Evolutionary conservation across 345 rosid species (phyloP), one percentile per base, ranked within the genome.

Genomic region (Limnanthes douglasii): DNA sequence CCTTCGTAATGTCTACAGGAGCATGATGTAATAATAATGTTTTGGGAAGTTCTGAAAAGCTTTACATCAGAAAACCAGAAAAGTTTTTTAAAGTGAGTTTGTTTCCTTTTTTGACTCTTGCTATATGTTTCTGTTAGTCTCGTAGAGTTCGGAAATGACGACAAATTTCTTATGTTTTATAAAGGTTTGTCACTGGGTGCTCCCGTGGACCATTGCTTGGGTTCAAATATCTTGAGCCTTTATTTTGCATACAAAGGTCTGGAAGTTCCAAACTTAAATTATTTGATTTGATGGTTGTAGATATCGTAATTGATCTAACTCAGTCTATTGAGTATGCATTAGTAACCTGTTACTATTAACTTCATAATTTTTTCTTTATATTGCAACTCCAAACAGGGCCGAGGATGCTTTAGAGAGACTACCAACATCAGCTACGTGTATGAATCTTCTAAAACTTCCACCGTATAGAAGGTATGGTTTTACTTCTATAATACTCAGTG

Each of bases 391-490:
- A n/a, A 19, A 3, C 50, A 79, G 93, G 53, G 78, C 85, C 13
- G 80, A 78, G 14, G 98, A 79, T 61, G 68, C 81, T 23, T 68
- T 84, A 45, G 95, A 84, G 36, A 71, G 98, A 31, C 63, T 90
- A 51, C 98, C 98, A 0, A 90, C 98, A 23, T 54, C 95, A 25
- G 98, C 95, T 35, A 90, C 98, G 46, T 90, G 98, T 50, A 90
- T 90, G 98, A 90, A 90, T 64, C 92, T 84, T 61, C 78, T 90
- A 14, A 90, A 90, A 74, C 98, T 90, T 69, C 98, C 98, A 6
- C 95, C 98, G 4, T 90, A 90, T 46, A 60, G 78, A 63, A 90
- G 98, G 95, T 90, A 52, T 57, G 71, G 70, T 49, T 37, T 38
- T 11, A 39, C 34, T 18, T 26, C 52, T 15, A 11, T 18, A 38